A percentile compares a stretch with the other conserved stretches of the same genome.
Evolutionary conservation across 2,329 filamentous ascomycete species (phyloP).

Genomic region (Colletotrichum cordylinicola): DNA sequence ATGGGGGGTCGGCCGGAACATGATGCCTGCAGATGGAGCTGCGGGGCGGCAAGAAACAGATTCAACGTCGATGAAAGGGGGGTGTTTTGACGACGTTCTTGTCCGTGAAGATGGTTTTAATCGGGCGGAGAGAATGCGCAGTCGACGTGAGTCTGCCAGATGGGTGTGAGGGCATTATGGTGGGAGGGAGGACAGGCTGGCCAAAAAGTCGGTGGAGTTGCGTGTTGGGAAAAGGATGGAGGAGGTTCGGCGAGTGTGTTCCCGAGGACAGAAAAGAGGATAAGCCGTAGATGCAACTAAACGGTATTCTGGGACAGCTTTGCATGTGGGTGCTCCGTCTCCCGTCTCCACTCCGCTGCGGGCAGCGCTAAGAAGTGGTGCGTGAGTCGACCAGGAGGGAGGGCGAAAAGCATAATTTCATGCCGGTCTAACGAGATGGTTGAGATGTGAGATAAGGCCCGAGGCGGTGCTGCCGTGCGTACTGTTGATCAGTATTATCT

Average conservation of each 20-base stretch:
- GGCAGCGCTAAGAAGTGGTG: constrained; percentile 13
- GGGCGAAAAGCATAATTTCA: constrained; percentile 9
- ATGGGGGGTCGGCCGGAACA: constrained; percentile 1
- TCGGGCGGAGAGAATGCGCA: background rate
- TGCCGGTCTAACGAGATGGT: background rate
- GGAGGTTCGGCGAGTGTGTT: constrained; percentile 10
- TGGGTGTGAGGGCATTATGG: background rate
- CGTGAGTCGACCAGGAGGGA: constrained; percentile 2
- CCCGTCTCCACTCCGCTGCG: background rate
- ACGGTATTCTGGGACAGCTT: background rate
- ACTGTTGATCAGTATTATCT: constrained; percentile 1
- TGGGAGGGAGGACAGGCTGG: constrained; percentile 12
- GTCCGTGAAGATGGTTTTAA: background rate
- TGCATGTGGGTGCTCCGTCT: background rate
- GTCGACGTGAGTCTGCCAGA: background rate
- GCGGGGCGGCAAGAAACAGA: constrained; percentile 17
- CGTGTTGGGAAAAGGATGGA: constrained; percentile 10
- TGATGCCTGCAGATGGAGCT: constrained; percentile 22
- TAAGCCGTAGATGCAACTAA: constrained; percentile 19
- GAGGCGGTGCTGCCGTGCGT: background rate
- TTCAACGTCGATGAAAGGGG: constrained; percentile 18
- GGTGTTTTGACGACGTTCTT: background rate
- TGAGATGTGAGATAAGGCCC: constrained; percentile 10
- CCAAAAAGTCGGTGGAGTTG: constrained; percentile 18
- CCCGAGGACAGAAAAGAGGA: constrained; percentile 2